Evolutionary conservation across 768 basidiomycete genomes (phyloP).

Genomic region (Holtermanniella nyarrowii): DNA sequence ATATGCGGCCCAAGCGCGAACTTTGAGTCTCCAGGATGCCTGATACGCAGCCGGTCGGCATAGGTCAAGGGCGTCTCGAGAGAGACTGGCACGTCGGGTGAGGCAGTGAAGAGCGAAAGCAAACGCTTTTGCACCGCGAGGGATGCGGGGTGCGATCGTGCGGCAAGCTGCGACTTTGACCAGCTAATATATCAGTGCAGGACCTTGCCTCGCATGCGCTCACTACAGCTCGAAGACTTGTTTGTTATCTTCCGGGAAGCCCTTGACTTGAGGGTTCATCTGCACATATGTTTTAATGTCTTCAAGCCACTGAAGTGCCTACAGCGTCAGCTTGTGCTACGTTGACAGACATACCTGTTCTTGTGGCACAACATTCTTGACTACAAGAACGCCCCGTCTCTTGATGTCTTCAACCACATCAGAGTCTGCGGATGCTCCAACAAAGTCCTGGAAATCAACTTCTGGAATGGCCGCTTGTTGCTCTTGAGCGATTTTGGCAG

Average conservation of each 20-base stretch:
- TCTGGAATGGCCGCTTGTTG: slow-evolving; percentile 49
- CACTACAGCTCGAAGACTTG: slow-evolving; percentile 64
- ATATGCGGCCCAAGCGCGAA: slow-evolving; percentile 59
- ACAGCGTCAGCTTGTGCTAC: neutral
- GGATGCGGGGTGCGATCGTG: slow-evolving; percentile 56
- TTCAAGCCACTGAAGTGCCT: slow-evolving; percentile 43
- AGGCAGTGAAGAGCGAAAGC: slow-evolving; percentile 50
- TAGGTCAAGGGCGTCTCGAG: slow-evolving; percentile 59
- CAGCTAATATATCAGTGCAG: slow-evolving; percentile 41
- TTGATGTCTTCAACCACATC: slow-evolving; percentile 43
- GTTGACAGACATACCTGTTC: slow-evolving; percentile 10
- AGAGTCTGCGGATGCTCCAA: slow-evolving; percentile 2
- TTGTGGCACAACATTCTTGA: slow-evolving; percentile 51
- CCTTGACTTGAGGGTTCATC: slow-evolving; percentile 26
- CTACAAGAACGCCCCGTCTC: slow-evolving; percentile 50
- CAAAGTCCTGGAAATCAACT: slow-evolving; percentile 39
- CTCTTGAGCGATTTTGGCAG: slow-evolving; percentile 46
- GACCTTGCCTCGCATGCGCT: slow-evolving; percentile 4
- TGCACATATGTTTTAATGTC: slow-evolving; percentile 40
- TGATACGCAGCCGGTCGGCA: slow-evolving; percentile 64
- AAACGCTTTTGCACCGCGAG: slow-evolving; percentile 53
- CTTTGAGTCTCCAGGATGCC: slow-evolving; percentile 57
- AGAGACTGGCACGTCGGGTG: slow-evolving; percentile 42
- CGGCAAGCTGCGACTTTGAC: slow-evolving; percentile 53
- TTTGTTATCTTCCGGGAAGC: slow-evolving; percentile 57